Base-by-base conservation (phyloP, 1,284 basidiomycete species). In the Sphagnurus paluster region DNA sequence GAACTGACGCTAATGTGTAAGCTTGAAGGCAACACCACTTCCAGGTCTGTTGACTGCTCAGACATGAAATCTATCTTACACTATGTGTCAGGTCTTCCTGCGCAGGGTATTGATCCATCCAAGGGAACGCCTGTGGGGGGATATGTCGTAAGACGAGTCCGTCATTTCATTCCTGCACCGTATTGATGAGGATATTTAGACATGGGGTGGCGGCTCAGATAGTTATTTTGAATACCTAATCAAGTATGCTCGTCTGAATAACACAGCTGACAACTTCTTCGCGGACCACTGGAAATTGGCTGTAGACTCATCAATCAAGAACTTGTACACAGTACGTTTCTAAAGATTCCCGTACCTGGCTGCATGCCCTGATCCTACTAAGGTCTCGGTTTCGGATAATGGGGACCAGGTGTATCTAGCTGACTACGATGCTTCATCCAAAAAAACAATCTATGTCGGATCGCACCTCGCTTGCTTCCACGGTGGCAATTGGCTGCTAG, bases 211-310 rank as follows among this genome's bases (percentile, higher is more conserved):
- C 37, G 82, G 81, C 19, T 77, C 78, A 0, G 73, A 87, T 61
- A 86, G 83, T 45, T 89, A 82, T 65, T 82, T 85, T 52, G 87
- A 90, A 61, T 89, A 89, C 57, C 71, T 88, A 39, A 79, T 87
- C 72, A 89, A 89, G 60, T 83, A 85, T 51, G 66, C 84, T 2
- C 79, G 84, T 14, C 68, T 88, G 9, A 79, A 77, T 10, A 85
- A 84, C 64, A 83, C 79, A 8, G 56, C 77, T 37, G 76, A 88
- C 56, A 68, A 71, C 44, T 58, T 77, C 10, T 88, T 80, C 54
- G 75, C 77, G 8, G 75, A 86, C 53, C 74, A 80, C 0, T 90
- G 86, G 87, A 63, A 69, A 26, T 77, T 79, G 2, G 87, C 86
- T 0, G 83, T 84, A 14, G 84, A 89, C 57, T 80, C 82, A 0